Conservation (phyloP, 495 filamentous ascomycete species). For the Parathielavia hyrcaniae region DNA sequence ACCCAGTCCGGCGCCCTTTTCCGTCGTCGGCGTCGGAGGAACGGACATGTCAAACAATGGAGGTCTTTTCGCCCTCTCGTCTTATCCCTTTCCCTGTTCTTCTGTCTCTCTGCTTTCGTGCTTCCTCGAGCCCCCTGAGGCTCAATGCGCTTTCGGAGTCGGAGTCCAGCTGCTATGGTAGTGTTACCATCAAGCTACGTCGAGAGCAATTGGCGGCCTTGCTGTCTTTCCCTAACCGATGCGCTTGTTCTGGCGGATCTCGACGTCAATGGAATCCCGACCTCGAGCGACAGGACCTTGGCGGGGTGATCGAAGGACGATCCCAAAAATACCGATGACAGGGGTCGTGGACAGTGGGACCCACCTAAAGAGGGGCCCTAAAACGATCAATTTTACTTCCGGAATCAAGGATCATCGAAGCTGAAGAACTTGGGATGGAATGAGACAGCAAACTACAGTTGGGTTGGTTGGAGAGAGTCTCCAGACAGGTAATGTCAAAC, state of each 20-base stretch:
- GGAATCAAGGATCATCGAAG: background rate
- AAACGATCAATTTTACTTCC: background rate
- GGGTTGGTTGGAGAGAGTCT: background rate
- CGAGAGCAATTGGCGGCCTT: background rate
- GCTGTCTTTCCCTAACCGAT: background rate
- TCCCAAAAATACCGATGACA: background rate
- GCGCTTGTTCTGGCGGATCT: background rate
- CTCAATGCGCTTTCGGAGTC: background rate
- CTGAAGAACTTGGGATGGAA: background rate
- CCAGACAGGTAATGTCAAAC: background rate
- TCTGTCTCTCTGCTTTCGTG: background rate
- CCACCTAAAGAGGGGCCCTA: too few species aligned
- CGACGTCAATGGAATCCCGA: background rate
- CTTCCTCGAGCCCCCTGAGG: background rate
- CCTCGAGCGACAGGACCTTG: slow-evolving; percentile 6
- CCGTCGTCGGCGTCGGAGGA: slow-evolving; percentile 25
- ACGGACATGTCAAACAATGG: slow-evolving; percentile 13
- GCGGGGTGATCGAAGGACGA: slow-evolving; percentile 9
- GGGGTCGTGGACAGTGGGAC: background rate
- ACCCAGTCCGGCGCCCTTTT: slow-evolving; percentile 13
- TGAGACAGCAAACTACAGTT: background rate
- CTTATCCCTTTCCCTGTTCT: too few species aligned
- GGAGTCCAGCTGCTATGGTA: background rate
- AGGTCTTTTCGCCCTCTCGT: background rate
- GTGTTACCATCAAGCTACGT: background rate